phyloP scores from a whole-genome alignment of 306 rosid genomes.

The Hippophae rhamnoides region DNA sequence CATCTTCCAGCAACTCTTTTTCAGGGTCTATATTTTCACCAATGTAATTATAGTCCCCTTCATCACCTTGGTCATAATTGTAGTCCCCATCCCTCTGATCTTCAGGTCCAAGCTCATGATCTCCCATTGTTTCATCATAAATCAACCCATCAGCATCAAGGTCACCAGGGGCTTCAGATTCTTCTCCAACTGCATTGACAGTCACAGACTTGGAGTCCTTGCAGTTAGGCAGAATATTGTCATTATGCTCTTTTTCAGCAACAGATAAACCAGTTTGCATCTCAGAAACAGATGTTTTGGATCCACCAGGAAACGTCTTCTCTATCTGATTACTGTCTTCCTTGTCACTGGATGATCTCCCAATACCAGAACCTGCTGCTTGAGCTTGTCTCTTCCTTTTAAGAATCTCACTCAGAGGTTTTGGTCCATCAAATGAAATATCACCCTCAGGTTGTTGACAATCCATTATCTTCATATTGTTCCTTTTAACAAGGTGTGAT shows the following conservation, averaged over 20 bases:
- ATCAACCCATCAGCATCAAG: slow-evolving; percentile 44
- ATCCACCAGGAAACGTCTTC: neutral
- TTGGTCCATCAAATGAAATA: slow-evolving; percentile 74
- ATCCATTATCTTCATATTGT: slow-evolving; percentile 23
- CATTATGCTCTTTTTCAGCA: slow-evolving; percentile 24
- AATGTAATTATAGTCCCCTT: slow-evolving; percentile 57
- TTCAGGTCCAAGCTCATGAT: slow-evolving; percentile 56
- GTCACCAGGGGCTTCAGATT: slow-evolving; percentile 12
- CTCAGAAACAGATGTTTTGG: neutral
- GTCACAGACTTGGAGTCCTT: slow-evolving; percentile 28
- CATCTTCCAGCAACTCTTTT: slow-evolving; percentile 67
- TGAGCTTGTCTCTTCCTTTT: slow-evolving; percentile 61
- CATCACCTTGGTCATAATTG: slow-evolving; percentile 71
- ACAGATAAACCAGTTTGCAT: slow-evolving; percentile 17
- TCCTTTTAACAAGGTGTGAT: slow-evolving; percentile 47
- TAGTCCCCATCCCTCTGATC: slow-evolving; percentile 62
- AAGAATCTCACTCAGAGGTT: slow-evolving; percentile 86
- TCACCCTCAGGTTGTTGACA: slow-evolving; percentile 41
- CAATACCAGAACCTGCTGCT: slow-evolving; percentile 31
- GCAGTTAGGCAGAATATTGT: slow-evolving; percentile 4
- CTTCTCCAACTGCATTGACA: slow-evolving; percentile 27
- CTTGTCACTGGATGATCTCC: slow-evolving; percentile 23
- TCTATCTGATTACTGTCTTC: slow-evolving; percentile 26
- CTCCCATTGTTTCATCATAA: slow-evolving; percentile 43
- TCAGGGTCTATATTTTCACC: slow-evolving; percentile 63